These are phyloP conservation scores for Pyrenochaeta sp. DNA, from an alignment of 2,329 filamentous ascomycete genomes.

Conservation along the genomic window DNA sequence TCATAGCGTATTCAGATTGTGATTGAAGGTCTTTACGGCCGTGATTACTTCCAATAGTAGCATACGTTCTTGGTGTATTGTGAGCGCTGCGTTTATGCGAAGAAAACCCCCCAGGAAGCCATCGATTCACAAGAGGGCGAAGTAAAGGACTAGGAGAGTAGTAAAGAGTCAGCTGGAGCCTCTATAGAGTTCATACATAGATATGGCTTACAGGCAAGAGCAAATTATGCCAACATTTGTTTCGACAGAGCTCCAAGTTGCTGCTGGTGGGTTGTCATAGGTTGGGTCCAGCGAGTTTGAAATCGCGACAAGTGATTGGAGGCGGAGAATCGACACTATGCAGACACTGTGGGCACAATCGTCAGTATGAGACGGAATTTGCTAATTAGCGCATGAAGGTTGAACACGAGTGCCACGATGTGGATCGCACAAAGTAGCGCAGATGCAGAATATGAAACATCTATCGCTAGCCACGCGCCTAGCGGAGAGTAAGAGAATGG, in stretches of 20 bases:
- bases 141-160: constrained; percentile 25
- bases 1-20: constrained; percentile 13
- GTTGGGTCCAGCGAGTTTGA: constrained; percentile 39
- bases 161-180: no score
- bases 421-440: constrained; percentile 9
- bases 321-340: constrained; percentile 44
- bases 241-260: constrained; percentile 42
- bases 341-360: constrained; percentile 34
- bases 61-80: constrained; percentile 13
- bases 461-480: constrained; percentile 1
- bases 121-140: constrained; percentile 35
- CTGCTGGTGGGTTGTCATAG: constrained; percentile 44
- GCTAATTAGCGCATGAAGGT: not conserved
- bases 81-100: constrained; percentile 19
- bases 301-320: constrained; percentile 43
- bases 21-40: constrained; percentile 1
- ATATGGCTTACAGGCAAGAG: constrained; percentile 28
- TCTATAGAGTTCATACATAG: no score
- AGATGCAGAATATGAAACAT: constrained; percentile 10
- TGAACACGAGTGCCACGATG: not conserved
- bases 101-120: constrained; percentile 32
- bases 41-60: constrained; percentile 20
- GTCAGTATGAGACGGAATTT: no score
- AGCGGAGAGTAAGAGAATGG: not conserved
- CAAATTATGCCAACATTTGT: constrained; percentile 45